These are phyloP conservation scores for Marasmius oreades DNA, from an alignment of 1,284 basidiomycete genomes.

Conservation along the genomic window DNA sequence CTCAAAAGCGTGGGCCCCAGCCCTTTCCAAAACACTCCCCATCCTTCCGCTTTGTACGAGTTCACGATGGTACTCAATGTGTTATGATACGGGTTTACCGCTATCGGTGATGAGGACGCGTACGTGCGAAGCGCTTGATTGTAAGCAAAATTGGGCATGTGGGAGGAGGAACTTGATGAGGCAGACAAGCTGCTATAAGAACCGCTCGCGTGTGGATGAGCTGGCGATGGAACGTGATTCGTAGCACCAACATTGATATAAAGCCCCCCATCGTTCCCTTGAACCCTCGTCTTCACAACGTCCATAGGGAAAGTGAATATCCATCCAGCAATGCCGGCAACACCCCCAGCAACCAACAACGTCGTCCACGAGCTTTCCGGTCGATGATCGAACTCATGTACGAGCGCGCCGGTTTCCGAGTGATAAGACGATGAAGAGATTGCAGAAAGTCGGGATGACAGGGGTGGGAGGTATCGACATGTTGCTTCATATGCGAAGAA, in stretches of 20 bases:
- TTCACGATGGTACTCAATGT: slow-evolving; percentile 54
- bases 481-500: slow-evolving; percentile 82
- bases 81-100: slow-evolving; percentile 48
- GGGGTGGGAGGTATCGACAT: slow-evolving; percentile 50
- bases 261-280: slow-evolving; percentile 39
- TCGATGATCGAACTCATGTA: slow-evolving; percentile 44
- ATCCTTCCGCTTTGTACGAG: slow-evolving; percentile 65
- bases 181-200: not conserved
- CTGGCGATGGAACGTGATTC: not conserved
- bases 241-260: not conserved
- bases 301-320: slow-evolving; percentile 79
- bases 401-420: slow-evolving; percentile 34
- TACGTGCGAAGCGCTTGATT: not conserved
- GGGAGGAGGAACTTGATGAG: not conserved
- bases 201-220: not conserved
- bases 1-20: slow-evolving; percentile 73
- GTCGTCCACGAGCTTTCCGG: slow-evolving; percentile 51
- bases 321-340: slow-evolving; percentile 73
- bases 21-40: slow-evolving; percentile 70
- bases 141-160: not conserved
- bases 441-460: slow-evolving; percentile 8
- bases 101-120: not conserved
- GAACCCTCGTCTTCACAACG: slow-evolving; percentile 84
- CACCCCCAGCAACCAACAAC: slow-evolving; percentile 72
- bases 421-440: slow-evolving; percentile 12